phyloP scores from a whole-genome alignment of 1,284 basidiomycete genomes.

The Rhizoctonia solani region DNA sequence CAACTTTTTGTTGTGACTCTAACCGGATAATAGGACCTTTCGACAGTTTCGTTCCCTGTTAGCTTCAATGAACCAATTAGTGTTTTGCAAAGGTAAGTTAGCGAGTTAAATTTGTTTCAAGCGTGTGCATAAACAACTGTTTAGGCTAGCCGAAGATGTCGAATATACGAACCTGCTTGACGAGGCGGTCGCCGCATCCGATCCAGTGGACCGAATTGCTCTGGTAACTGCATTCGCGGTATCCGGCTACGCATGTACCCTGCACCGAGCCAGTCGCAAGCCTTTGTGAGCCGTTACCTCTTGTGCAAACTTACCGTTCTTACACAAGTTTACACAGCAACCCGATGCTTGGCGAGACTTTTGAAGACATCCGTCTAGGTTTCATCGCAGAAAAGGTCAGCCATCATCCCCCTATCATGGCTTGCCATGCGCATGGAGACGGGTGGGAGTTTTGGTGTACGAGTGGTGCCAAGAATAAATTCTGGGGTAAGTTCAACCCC shows the following conservation, averaged over 20 bases:
- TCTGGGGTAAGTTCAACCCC: constrained; percentile 68
- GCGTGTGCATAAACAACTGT: background rate
- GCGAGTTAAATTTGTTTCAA: constrained; percentile 43
- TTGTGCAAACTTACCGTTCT: constrained; percentile 22
- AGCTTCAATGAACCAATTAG: constrained; percentile 89
- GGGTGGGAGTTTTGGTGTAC: constrained; percentile 76
- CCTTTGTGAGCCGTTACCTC: constrained; percentile 67
- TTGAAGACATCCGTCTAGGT: constrained; percentile 71
- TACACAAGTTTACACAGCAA: constrained; percentile 56
- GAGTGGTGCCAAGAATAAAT: constrained; percentile 80
- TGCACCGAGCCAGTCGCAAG: constrained; percentile 78
- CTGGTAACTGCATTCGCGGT: constrained; percentile 83
- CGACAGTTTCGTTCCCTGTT: constrained; percentile 81
- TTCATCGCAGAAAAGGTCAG: constrained; percentile 89
- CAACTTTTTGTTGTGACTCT: background rate
- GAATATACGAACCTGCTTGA: constrained; percentile 75
- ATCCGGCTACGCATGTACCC: constrained; percentile 80
- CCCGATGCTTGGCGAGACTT: constrained; percentile 87
- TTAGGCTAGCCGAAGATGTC: constrained; percentile 67
- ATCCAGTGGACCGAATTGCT: constrained; percentile 72
- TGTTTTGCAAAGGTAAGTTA: constrained; percentile 64
- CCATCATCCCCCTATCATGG: constrained; percentile 79
- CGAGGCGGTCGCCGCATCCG: constrained; percentile 64
- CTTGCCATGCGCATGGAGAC: constrained; percentile 79
- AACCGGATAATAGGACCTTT: constrained; percentile 65